Base-by-base conservation (phyloP, 148 eudicot genomes). In the Limonium bicolor region DNA sequence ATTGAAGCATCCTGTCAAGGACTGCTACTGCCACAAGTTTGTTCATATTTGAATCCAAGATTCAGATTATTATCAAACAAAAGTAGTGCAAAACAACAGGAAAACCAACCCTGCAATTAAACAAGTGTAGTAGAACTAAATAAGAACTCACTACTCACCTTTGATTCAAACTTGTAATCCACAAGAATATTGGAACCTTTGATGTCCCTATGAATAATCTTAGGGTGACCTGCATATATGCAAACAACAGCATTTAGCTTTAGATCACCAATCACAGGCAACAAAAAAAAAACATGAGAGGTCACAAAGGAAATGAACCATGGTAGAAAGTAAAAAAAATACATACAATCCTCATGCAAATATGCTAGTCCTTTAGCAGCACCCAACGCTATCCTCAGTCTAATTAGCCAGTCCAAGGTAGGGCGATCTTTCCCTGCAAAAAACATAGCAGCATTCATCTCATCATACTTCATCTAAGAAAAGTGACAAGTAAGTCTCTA, bases 161-260 rank as follows among this genome's bases (percentile, higher is more conserved):
- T 92, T 51, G 95, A 94, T 73, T 92, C 99, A 57, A 78, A 92
- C 59, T 76, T 81, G 49, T 61, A 67, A 53, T 85, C 87, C 42
- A 92, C 19, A 33, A 92, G 86, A 55, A 92, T 92, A 68, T 92
- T 92, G 27, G 99, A 55, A n/a, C 85, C 76, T 70, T 92, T 92
- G 43, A 92, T 92, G 60, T 92, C 99, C 30, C 99, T 70, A 47
- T 92, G 99, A 50, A 92, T 81, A 44, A 92, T 92, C 65, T 92
- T 92, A 17, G 95, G 99, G 71, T 92, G 87, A 55, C 99, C 99
- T 92, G 66, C 55, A 59, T 26, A 36, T 15, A 52, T 14, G 56
- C 28, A 26, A 14, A 44, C 5, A 2, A 47, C 5, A 51, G n/a
- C 27, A 31, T 38, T 58, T 53, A 50, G 28, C 42, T 50, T n/a